Base-by-base conservation (phyloP, 2,329 filamentous ascomycete species). In the Cyanodermella asteris region DNA sequence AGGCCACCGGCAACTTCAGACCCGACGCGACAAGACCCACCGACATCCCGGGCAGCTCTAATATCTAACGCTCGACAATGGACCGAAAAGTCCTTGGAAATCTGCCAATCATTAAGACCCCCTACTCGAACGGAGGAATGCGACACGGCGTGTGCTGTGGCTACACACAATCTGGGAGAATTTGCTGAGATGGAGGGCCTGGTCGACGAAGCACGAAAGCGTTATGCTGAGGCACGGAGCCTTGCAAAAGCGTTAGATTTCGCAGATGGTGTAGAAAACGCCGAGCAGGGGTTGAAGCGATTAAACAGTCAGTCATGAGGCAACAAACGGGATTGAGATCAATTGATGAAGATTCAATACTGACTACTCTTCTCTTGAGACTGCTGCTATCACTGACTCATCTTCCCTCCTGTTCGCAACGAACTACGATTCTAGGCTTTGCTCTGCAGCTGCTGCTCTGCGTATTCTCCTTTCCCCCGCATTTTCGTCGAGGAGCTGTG, bases 81-180 rank as follows among this genome's bases (percentile, higher is more conserved):
- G 82, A 76, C 78, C 5, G 52, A 63, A 25, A 84, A 84, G 41
- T 75, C 81, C 3, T 51, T 82, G 17, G 55, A 59, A 13, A 63
- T 80, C 28, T 67, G 72, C 2, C 56, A 56, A 6, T 61, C 64
- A 15, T 71, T 90, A 20, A 49, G 59, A 28, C 64, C 70, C 4
- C 64, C 74, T 1, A 53, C 66, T 4, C 59, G 77, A 20, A 76
- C 68, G 3, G 59, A 71, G 24, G 78, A 91, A 41, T 93, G 84
- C 41, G 80, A 91, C 43, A 48, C 73, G 28, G 77, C 73, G 2
- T 93, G 82, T 40, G 74, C 73, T 3, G 74, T 73, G 5, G 75
- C 82, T 6, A 68, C 76, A n/a, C 75, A 78, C 46, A 91, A 90
- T 42, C 62, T 91, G 26, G 84, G 71, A 13, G 76, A 90, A 38